Evolutionary conservation across 495 filamentous ascomycete genomes (phyloP).

Genomic region (Penicillium pancosmium): DNA sequence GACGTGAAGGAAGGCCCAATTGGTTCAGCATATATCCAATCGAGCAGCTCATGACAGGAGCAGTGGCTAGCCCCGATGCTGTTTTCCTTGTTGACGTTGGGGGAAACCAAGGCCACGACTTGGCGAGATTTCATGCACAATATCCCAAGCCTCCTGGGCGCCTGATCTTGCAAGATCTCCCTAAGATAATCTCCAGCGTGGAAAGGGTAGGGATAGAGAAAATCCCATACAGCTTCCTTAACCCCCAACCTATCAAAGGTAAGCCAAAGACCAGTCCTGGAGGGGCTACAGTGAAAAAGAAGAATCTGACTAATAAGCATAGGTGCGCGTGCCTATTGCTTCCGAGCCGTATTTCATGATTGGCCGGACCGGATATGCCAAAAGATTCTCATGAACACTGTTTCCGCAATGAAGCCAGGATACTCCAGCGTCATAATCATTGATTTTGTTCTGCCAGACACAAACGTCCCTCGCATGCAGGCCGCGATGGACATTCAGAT

Average conservation of each 20-base stretch:
- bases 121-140: slow-evolving; percentile 27
- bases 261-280: neutral
- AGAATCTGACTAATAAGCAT: neutral
- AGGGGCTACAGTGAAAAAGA: no score
- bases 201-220: slow-evolving; percentile 9
- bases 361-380: slow-evolving; percentile 40
- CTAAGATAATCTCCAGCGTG: slow-evolving; percentile 7
- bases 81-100: slow-evolving; percentile 51
- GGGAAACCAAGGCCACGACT: slow-evolving; percentile 50
- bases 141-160: slow-evolving; percentile 5
- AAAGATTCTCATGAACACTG: slow-evolving; percentile 33
- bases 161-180: slow-evolving; percentile 17
- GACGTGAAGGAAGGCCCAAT: slow-evolving; percentile 37
- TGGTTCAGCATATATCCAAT: slow-evolving; percentile 50
- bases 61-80: slow-evolving; percentile 9
- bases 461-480: slow-evolving; percentile 26
- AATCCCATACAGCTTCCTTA: slow-evolving; percentile 19
- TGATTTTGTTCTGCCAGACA: slow-evolving; percentile 37
- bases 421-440: slow-evolving; percentile 36
- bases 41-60: slow-evolving; percentile 31
- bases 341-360: slow-evolving; percentile 51
- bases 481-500: slow-evolving; percentile 40
- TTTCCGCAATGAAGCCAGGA: slow-evolving; percentile 26
- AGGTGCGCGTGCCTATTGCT: slow-evolving; percentile 44
- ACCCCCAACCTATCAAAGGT: slow-evolving; percentile 20